These are phyloP conservation scores for Mycena chlorophos DNA, from an alignment of 768 basidiomycete species.

Conservation along the genomic window DNA sequence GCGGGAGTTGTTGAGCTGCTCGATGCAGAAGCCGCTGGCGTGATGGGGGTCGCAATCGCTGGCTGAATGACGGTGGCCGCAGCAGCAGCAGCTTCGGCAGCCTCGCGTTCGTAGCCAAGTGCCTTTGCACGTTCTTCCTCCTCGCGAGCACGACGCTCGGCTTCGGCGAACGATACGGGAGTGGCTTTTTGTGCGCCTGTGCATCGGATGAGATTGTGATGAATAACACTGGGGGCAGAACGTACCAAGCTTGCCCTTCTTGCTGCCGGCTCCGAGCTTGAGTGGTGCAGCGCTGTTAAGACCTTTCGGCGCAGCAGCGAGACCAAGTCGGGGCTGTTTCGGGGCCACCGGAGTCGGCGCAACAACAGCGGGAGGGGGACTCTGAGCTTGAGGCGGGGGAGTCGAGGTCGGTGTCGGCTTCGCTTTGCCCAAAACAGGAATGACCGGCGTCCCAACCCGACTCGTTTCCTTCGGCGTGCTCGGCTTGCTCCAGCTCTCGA, in stretches of 20 bases:
- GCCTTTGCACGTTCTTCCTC: conserved; percentile 92
- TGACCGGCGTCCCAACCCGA: conserved; percentile 20
- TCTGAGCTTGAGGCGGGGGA: conserved; percentile 17
- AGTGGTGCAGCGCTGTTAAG: conserved; percentile 16
- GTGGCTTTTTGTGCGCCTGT: conserved; percentile 87
- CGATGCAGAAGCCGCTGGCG: conserved; percentile 24
- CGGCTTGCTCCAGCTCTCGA: conserved; percentile 94
- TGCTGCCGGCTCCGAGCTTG: conserved; percentile 21
- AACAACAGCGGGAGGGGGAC: conserved; percentile 32
- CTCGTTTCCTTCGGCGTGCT: conserved; percentile 46
- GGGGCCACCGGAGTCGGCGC: conserved; percentile 39
- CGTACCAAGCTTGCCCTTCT: conserved; percentile 24
- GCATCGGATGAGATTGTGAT: conserved; percentile 81
- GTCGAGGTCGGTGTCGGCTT: not conserved
- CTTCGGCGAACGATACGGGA: conserved; percentile 91
- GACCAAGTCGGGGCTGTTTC: conserved; percentile 15
- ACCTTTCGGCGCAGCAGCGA: conserved; percentile 14
- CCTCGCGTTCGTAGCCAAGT: conserved; percentile 86
- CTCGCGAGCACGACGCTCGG: conserved; percentile 84
- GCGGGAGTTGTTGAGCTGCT: conserved; percentile 27
- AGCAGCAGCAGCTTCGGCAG: conserved; percentile 47
- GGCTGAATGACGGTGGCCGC: conserved; percentile 1
- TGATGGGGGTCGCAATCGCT: conserved; percentile 7
- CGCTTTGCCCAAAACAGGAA: conserved; percentile 14
- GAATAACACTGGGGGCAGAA: conserved; percentile 32